Evolutionary conservation across 768 basidiomycete genomes (phyloP), one percentile per base, ranked within the genome.

Genomic region (Leucocoprinus sp.): DNA sequence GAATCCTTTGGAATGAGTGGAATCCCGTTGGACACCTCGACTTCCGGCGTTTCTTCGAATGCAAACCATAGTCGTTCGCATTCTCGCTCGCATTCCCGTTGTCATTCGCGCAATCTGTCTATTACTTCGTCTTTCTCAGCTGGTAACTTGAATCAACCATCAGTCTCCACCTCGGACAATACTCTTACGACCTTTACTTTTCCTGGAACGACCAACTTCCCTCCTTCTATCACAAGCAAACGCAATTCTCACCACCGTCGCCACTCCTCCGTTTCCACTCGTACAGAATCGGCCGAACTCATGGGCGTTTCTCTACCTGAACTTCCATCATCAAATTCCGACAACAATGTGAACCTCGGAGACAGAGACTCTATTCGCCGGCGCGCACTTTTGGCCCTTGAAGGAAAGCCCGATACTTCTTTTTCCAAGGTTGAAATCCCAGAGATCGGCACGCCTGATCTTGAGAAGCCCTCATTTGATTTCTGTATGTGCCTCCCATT

Each of bases 211-310:
- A 50, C 38, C 28, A 60, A 50, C 42, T 56, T 45, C 19, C 54
- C 57, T 19, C 65, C 72, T 29, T 61, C 70, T 9, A 55, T 73
- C 21, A 18, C 39, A 12, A 48, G 21, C 33, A 83, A 80, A 55
- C 83, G 80, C 53, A 75, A 75, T 48, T 93, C 91, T 0, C 89
- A 90, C 54, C 92, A 93, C 55, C 74, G 78, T 11, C 86, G 92
- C 38, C 78, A 79, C 33, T 91, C 90, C 1, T 90, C 87, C 19
- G 88, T 95, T 21, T 90, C 92, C 8, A 93, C 91, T 31, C 82
- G 90, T 50, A 76, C 74, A 53, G 92, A 95, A 67, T 92, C 89
- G 15, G 84, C 89, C 14, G 92, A 93, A 56, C 68, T 95, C 57
- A 93, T 95, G 86, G 88, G 89, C 21, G 75, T 88, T 9, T 64